Conservation (phyloP, 2,329 filamentous ascomycete species). For the Apiospora kogelbergensis region DNA sequence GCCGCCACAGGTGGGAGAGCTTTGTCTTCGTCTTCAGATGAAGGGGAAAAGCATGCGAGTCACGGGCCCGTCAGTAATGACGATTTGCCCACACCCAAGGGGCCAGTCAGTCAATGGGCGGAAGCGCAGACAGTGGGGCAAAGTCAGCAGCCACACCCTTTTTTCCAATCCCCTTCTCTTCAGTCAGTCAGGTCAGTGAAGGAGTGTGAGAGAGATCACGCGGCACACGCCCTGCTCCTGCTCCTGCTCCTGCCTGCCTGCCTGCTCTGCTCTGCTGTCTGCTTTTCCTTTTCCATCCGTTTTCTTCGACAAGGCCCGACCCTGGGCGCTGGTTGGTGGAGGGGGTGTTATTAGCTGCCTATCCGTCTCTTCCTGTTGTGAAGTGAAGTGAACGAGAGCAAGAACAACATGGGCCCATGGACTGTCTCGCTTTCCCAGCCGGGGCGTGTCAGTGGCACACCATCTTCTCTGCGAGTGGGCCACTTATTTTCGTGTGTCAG, state of each 20-base stretch:
- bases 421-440: slow-evolving; percentile 9
- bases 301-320: not conserved
- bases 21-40: not conserved
- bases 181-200: not conserved
- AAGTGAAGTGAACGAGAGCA: not conserved
- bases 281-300: not conserved
- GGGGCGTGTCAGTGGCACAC: slow-evolving; percentile 11
- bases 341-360: not conserved
- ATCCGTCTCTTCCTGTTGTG: not conserved
- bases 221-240: not conserved
- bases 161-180: not conserved
- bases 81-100: slow-evolving; percentile 27
- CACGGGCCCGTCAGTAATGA: slow-evolving; percentile 33
- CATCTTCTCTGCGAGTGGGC: not conserved
- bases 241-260: too few species aligned
- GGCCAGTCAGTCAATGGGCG: slow-evolving; percentile 21
- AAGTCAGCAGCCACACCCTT: slow-evolving; percentile 26
- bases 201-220: not conserved
- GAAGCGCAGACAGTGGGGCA: slow-evolving; percentile 28
- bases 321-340: not conserved
- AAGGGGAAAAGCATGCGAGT: slow-evolving; percentile 32
- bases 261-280: too few species aligned
- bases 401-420: slow-evolving; percentile 3
- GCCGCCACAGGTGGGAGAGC: slow-evolving; percentile 13
- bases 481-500: slow-evolving; percentile 46